Base-by-base conservation (phyloP, 2,329 filamentous ascomycete species). In the Coniochaeta sp. region DNA sequence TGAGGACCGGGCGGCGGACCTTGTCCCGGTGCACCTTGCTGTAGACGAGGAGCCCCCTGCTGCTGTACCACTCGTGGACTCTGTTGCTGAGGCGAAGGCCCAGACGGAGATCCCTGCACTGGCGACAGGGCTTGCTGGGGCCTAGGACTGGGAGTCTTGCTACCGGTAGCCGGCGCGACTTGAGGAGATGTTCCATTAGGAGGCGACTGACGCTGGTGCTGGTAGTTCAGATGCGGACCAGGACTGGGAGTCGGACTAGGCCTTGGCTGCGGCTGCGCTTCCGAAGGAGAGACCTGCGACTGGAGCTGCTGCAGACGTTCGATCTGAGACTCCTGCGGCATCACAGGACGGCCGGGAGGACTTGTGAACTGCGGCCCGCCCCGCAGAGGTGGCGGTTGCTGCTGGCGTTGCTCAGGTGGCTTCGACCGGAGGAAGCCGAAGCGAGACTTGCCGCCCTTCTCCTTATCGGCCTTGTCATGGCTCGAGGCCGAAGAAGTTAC, bases 401-500 rank as follows among this genome's bases (percentile, higher is more conserved):
- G n/a, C 1, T 50, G 26, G 10, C 53, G 55, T 7, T 45, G n/a
- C 8, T 56, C 50, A 18, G 50, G 16, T 16, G 53, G 54, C 32
- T 58, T 58, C n/a, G 40, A 48, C n/a, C 56, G 50, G 26, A 55
- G 61, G 53, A 63, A 61, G 12, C 53, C 55, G 31, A 61, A 56
- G 30, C 62, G 57, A 9, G 56, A 57, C 35, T 53, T 32, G 26
- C 45, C 45, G 18, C 26, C 45, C 48, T 61, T 61, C 9, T 59
- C 55, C 50, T 58, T 62, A 16, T 60, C 56, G 1, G 49, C 30
- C 50, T 59, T 61, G 3, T 58, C 56, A 4, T 51, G 51, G 48
- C 26, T 24, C 57, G 51, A 20, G 12, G 32, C 33, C 14, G 51
- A 28, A 20, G 45, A 60, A 27, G 49, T 54, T 26, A 59, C 59